Conservation (phyloP, 2,329 filamentous ascomycete genomes). For the Calonectria pseudoreteaudii region DNA sequence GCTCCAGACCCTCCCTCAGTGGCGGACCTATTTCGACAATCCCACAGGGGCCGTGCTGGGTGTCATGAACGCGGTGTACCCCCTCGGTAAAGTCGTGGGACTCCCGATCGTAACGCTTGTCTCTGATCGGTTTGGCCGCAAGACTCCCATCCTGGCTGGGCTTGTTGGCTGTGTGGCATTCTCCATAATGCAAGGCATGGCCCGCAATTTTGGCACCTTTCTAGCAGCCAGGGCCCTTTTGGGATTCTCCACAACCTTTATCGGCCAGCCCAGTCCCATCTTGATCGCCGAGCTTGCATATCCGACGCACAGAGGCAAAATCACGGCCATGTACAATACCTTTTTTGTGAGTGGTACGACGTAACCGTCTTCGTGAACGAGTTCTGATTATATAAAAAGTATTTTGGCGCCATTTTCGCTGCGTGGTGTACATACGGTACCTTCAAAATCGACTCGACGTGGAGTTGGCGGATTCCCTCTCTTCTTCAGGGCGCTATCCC, state of each 20-base stretch:
- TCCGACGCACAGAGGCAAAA: constrained; percentile 45
- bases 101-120: constrained; percentile 48
- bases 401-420: constrained; percentile 53
- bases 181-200: constrained; percentile 45
- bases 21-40: constrained; percentile 53
- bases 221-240: constrained; percentile 46
- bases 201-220: constrained; percentile 40
- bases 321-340: constrained; percentile 46
- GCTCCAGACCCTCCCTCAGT: constrained; percentile 53
- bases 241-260: constrained; percentile 43
- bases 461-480: constrained; percentile 54
- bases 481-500: constrained; percentile 56
- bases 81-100: constrained; percentile 52
- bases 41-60: constrained; percentile 49
- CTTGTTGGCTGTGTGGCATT: constrained; percentile 42
- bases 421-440: constrained; percentile 62
- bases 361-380: rapidly evolving
- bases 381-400: constrained; percentile 1
- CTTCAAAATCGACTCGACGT: constrained; percentile 47
- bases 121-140: constrained; percentile 54
- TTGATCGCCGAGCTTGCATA: constrained; percentile 48
- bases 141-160: constrained; percentile 50
- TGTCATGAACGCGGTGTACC: constrained; percentile 49
- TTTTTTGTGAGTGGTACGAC: constrained; percentile 33
- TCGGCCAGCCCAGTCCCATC: constrained; percentile 44